These are phyloP conservation scores for Kodamaea suecica DNA, from an alignment of 1,139 yeast species.

Conservation along the genomic window DNA sequence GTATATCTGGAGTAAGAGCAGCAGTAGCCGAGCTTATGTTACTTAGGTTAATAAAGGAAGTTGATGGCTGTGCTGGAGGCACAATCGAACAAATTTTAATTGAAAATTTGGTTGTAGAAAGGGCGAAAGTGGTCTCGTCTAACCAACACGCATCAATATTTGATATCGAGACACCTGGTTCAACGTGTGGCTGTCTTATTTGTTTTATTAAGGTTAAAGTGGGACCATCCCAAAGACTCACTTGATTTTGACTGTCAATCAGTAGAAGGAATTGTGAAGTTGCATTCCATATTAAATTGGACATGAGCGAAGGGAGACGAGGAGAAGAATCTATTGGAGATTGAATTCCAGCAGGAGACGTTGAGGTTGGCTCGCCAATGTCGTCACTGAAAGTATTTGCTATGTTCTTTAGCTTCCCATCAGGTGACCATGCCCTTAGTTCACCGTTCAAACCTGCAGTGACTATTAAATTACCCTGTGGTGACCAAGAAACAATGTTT, in stretches of 20 bases:
- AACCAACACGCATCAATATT: slow-evolving; percentile 58
- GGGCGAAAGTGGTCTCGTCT: slow-evolving; percentile 64
- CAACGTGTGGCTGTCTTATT: slow-evolving; percentile 17
- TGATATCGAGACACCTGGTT: slow-evolving; percentile 6
- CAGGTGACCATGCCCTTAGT: slow-evolving; percentile 63
- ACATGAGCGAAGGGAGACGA: slow-evolving; percentile 9
- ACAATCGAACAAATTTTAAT: slow-evolving; percentile 57
- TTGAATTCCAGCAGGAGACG: background rate
- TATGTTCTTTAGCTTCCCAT: slow-evolving; percentile 62
- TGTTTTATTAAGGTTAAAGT: slow-evolving; percentile 32
- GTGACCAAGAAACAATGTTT: slow-evolving; percentile 60
- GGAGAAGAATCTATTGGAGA: too few species aligned
- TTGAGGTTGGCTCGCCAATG: slow-evolving; percentile 1
- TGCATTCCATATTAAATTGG: slow-evolving; percentile 34
- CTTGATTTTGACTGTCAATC: slow-evolving; percentile 31
- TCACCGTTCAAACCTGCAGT: slow-evolving; percentile 66
- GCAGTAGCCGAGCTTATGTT: slow-evolving; percentile 3
- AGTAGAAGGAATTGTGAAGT: slow-evolving; percentile 37
- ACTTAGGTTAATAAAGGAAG: slow-evolving; percentile 12
- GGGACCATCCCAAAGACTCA: slow-evolving; percentile 40
- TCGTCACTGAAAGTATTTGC: slow-evolving; percentile 22
- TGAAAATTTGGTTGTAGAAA: slow-evolving; percentile 54
- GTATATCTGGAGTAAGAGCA: slow-evolving; percentile 15
- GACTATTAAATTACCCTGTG: slow-evolving; percentile 52
- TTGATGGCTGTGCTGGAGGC: slow-evolving; percentile 9